phyloP scores from a whole-genome alignment of 1,284 basidiomycete genomes.

The Cryptococcus sp. region DNA sequence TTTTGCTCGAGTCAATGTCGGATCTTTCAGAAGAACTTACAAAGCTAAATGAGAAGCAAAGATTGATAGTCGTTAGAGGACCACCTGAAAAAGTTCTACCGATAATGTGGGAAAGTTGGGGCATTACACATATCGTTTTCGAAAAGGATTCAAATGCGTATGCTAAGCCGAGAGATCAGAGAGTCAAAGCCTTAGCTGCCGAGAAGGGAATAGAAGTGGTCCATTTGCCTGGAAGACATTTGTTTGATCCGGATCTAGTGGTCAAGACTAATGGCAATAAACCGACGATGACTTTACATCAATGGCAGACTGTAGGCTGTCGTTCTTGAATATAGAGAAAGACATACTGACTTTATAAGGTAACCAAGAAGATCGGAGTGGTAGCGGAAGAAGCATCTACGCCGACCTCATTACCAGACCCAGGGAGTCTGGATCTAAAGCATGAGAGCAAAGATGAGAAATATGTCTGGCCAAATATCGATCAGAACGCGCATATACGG shows the following conservation, averaged over 20 bases:
- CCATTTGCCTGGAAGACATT: constrained; percentile 45
- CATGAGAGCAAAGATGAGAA: constrained; percentile 14
- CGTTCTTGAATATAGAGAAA: not conserved
- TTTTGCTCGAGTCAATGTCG: constrained; percentile 51
- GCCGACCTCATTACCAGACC: constrained; percentile 33
- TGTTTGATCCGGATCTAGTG: constrained; percentile 45
- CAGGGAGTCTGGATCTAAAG: constrained; percentile 27
- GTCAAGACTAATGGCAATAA: constrained; percentile 38
- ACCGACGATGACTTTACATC: constrained; percentile 39
- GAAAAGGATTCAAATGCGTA: constrained; percentile 37
- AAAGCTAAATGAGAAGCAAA: constrained; percentile 44
- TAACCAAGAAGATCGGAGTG: constrained; percentile 28
- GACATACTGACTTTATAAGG: constrained; percentile 11
- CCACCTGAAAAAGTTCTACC: constrained; percentile 49
- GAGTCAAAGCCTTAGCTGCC: constrained; percentile 31
- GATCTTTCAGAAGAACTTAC: constrained; percentile 48
- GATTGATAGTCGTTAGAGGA: constrained; percentile 53
- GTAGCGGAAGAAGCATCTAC: constrained; percentile 24
- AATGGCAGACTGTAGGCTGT: constrained; percentile 36
- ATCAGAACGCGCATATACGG: constrained; percentile 40
- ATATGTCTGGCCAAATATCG: constrained; percentile 17
- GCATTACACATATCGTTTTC: constrained; percentile 52
- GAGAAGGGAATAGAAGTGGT: constrained; percentile 41
- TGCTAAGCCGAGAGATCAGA: constrained; percentile 13
- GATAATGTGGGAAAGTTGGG: constrained; percentile 50